Evolutionary conservation across 1,139 yeast genomes (phyloP), one percentile per base, ranked within the genome.

Genomic region (Yamadazyma diospyri): DNA sequence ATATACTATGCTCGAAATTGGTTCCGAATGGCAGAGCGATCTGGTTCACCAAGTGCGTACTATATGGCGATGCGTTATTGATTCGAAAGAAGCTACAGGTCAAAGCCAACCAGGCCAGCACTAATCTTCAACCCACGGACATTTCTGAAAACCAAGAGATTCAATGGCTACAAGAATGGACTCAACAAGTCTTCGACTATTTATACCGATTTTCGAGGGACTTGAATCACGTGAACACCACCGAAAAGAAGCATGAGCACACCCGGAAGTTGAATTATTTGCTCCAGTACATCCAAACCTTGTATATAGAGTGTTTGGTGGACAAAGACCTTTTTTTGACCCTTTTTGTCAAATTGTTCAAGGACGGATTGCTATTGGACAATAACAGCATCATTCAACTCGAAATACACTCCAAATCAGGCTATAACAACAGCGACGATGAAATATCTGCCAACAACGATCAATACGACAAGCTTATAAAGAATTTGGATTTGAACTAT

Each of bases 41-140:
- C 4, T 89, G 98, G 98, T 72, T 89, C 40, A 84, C 92, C 3
- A 77, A 86, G 44, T 85, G 96, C 55, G 86, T 88, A 1, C 78
- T 92, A 12, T 80, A 84, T 11, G 85, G 88, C 38, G 97, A 89
- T 50, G 72, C 84, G 36, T 59, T 88, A 23, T 76, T 83, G 4
- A 57, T 86, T 30, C 72, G 78, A 37, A 66, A 86, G 34, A 83
- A 80, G 30, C 35, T 46, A 23, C 55, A 46, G 23, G 35, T 45
- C 35, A 51, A 40, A 38, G 47, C 40, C 10, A 36, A 46, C 7
- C 38, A 36, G 15, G 20, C 8, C 8, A n/a, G 15, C 8, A n/a
- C 33, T 11, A 13, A 13, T 16, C 27, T 28, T 14, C 36, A 29
- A 16, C 32, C 30, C 4, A 35, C 24, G 28, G 40, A 36, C 5